phyloP scores from a whole-genome alignment of 208 protist genomes.

The Tetramitus jugosus region DNA sequence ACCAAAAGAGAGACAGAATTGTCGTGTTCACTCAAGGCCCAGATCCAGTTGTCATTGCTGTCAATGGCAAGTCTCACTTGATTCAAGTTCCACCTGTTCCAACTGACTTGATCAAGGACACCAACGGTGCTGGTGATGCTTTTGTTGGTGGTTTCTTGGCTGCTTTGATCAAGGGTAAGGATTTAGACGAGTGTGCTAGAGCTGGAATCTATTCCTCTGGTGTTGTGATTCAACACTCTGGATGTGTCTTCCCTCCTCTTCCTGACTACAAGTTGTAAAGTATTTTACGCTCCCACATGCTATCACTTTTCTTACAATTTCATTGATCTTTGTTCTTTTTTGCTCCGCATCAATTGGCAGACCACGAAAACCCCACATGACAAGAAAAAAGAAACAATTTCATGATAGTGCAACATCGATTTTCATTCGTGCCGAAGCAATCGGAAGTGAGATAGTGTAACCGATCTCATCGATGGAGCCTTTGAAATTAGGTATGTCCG shows the following conservation, averaged over 20 bases:
- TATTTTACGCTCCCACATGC: too few species aligned
- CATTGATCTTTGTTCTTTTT: too few species aligned
- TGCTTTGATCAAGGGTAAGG: conserved; percentile 50
- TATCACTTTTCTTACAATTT: too few species aligned
- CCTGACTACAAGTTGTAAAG: conserved; percentile 33
- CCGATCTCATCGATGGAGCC: too few species aligned
- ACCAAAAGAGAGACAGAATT: conserved; percentile 51
- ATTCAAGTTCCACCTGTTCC: conserved; percentile 59
- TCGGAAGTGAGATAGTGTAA: too few species aligned
- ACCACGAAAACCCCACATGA: too few species aligned
- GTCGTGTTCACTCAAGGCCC: conserved; percentile 89
- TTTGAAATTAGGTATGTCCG: too few species aligned
- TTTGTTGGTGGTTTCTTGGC: conserved; percentile 96
- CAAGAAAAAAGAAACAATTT: too few species aligned
- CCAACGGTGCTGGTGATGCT: conserved; percentile 92
- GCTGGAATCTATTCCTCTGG: conserved; percentile 73
- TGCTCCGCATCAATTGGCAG: too few species aligned
- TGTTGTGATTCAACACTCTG: conserved; percentile 79
- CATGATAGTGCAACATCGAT: too few species aligned
- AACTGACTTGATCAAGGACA: conserved; percentile 84
- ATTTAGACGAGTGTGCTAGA: conserved; percentile 64
- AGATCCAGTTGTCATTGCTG: conserved; percentile 67
- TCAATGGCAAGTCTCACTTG: conserved; percentile 39
- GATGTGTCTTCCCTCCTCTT: conserved; percentile 77
- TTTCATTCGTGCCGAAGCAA: too few species aligned